Percentiles rank a stretch among this genome's conserved stretches.
Evolutionary conservation across 179 eudicot genomes (phyloP).

Genomic region (Drosera spatulata): DNA sequence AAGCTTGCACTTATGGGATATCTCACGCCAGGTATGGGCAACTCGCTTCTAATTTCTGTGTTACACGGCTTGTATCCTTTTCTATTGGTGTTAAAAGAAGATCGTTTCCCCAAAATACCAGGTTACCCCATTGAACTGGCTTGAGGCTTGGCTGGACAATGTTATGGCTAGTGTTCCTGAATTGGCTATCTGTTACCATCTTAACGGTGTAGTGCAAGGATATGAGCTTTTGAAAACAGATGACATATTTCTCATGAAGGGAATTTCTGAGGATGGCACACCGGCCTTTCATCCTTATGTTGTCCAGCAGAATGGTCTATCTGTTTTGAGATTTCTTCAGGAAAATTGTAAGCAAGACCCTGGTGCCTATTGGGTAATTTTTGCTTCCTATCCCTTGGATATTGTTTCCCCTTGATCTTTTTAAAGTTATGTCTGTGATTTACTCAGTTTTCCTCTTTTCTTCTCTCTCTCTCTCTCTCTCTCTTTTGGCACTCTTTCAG

Average conservation of each 20-base stretch:
- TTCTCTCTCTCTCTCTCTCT: neutral
- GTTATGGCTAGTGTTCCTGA: slow-evolving; percentile 98
- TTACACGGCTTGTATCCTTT: slow-evolving; percentile 1
- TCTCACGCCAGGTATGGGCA: slow-evolving; percentile 66
- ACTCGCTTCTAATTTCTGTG: neutral
- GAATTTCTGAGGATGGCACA: slow-evolving; percentile 82
- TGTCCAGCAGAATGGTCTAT: slow-evolving; percentile 92
- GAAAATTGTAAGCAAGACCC: slow-evolving; percentile 96
- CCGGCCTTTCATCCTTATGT: slow-evolving; percentile 91
- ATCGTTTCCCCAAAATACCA: slow-evolving; percentile 12
- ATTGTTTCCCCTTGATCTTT: neutral
- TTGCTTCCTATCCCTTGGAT: slow-evolving; percentile 4
- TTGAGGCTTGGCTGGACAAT: slow-evolving; percentile 98
- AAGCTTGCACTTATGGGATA: slow-evolving; percentile 98
- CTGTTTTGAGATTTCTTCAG: slow-evolving; percentile 88
- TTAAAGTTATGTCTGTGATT: neutral
- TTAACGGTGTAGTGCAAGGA: slow-evolving; percentile 90
- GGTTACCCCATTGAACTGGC: slow-evolving; percentile 95
- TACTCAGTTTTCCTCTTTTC: slow-evolving; percentile 4
- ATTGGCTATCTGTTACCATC: slow-evolving; percentile 92
- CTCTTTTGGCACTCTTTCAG: slow-evolving; percentile 20
- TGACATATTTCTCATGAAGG: slow-evolving; percentile 80
- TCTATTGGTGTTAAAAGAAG: too few species aligned
- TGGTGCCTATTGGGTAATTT: slow-evolving; percentile 93
- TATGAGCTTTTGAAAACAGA: slow-evolving; percentile 92